Evolutionary conservation across 2,329 filamentous ascomycete genomes (phyloP), one percentile per base, ranked within the genome.

Genomic region (Huntiella abstrusa): DNA sequence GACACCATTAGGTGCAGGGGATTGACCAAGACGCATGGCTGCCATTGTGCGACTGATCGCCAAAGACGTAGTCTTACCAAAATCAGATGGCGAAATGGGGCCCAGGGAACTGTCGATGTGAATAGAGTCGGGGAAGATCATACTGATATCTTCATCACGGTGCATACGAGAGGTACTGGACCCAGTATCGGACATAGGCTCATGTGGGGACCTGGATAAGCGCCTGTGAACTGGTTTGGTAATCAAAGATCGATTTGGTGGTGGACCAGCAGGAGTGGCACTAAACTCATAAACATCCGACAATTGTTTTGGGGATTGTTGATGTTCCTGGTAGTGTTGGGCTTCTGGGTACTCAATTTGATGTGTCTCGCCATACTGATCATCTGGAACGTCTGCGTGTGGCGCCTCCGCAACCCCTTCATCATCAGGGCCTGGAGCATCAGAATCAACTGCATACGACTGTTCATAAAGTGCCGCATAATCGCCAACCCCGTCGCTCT

Each of bases 41-140:
- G 72, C 68, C 5, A 76, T 55, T 0, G 70, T 70, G 33, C 65
- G 66, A 53, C 69, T 73, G 46, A 75, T 71, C 41, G 76, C 73
- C 36, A 69, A 55, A 46, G 66, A 73, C 0, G 72, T 75, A 32
- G 67, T 66, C 13, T 75, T 70, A 3, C 71, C 73, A 51, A 73
- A 62, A 28, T 72, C 68, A 6, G 64, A 60, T 3, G 62, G 56
- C 1, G 56, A 53, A 2, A 59, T 57, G 3, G 57, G 53, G 13
- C 58, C 60, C 47, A 64, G 58, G 33, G 62, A 62, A 1, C 59
- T 62, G 33, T 66, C 65, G 46, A 73, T 60, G 0, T 67, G 68
- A 13, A 75, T 59, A 2, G 69, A 71, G 40, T 71, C 64, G 50
- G 73, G 64, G 32, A 70, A 69, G 47, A 75, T 75, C 69, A 74